phyloP scores from a whole-genome alignment of 768 basidiomycete species.

The Suillus placidus region DNA sequence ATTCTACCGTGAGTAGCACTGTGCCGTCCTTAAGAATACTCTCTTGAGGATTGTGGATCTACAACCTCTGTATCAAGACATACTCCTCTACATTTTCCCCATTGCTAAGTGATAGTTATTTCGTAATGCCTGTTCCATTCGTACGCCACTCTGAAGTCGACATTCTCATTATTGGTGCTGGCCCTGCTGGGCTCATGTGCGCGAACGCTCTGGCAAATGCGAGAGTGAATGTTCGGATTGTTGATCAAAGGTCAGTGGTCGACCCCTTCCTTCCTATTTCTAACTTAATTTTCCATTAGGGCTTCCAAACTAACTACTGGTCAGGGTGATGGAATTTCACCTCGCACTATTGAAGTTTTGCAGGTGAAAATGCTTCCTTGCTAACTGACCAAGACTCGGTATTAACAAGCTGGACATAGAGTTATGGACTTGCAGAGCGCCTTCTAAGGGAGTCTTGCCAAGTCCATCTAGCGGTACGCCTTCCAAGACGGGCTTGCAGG shows the following conservation, averaged over 20 bases:
- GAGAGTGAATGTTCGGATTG: conserved; percentile 40
- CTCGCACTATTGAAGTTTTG: conserved; percentile 43
- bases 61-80: conserved; percentile 7
- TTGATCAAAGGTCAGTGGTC: conserved; percentile 41
- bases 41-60: background rate
- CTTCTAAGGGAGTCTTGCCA: conserved; percentile 63
- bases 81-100: background rate
- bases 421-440: conserved; percentile 71
- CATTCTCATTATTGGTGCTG: conserved; percentile 46
- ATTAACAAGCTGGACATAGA: conserved; percentile 41
- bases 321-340: conserved; percentile 32
- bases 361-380: conserved; percentile 34
- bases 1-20: background rate
- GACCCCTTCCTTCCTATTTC: background rate
- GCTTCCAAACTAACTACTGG: conserved; percentile 20
- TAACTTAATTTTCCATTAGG: conserved; percentile 14
- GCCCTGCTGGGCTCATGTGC: conserved; percentile 46
- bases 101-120: background rate
- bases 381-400: background rate
- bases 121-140: conserved; percentile 7
- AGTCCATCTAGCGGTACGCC: conserved; percentile 64
- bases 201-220: conserved; percentile 43
- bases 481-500: background rate
- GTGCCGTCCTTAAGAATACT: background rate
- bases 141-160: conserved; percentile 36